Percentiles rank a stretch among this genome's conserved stretches.
These are phyloP conservation scores for Piloderma croceum DNA, from an alignment of 768 basidiomycete species.

Conservation along the genomic window DNA sequence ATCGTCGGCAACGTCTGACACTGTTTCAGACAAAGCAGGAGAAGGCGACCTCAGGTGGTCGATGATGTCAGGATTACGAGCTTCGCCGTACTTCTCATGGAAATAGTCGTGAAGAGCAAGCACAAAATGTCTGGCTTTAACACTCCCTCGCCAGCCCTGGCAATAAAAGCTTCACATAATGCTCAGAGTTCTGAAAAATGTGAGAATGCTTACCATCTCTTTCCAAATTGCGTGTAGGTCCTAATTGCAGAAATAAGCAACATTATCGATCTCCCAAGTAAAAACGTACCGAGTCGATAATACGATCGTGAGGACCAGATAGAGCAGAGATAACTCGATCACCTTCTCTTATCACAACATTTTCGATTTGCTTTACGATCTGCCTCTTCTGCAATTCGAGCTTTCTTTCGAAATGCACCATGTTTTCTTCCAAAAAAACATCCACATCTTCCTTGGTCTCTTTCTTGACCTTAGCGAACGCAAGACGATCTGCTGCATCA, in stretches of 20 bases:
- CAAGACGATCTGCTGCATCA: conserved; percentile 1
- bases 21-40: no score
- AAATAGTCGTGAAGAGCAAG: conserved; percentile 34
- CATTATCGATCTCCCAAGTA: no score
- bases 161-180: background rate
- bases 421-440: conserved; percentile 23
- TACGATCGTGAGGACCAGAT: conserved; percentile 31
- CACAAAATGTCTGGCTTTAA: conserved; percentile 35
- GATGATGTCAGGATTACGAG: no score
- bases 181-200: background rate
- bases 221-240: conserved; percentile 34
- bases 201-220: conserved; percentile 28
- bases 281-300: no score
- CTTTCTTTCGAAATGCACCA: conserved; percentile 28
- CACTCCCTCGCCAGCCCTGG: conserved; percentile 35
- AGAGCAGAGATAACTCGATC: conserved; percentile 26
- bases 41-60: no score
- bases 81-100: conserved; percentile 11
- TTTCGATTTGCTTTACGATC: conserved; percentile 23
- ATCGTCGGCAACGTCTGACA: no score
- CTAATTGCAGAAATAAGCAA: conserved; percentile 9
- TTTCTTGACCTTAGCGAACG: conserved; percentile 16
- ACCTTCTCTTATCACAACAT: conserved; percentile 25
- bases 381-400: conserved; percentile 29
- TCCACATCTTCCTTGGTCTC: conserved; percentile 24